Conservation (phyloP, 2,329 filamentous ascomycete genomes). For the Cladophialophora psammophila region DNA sequence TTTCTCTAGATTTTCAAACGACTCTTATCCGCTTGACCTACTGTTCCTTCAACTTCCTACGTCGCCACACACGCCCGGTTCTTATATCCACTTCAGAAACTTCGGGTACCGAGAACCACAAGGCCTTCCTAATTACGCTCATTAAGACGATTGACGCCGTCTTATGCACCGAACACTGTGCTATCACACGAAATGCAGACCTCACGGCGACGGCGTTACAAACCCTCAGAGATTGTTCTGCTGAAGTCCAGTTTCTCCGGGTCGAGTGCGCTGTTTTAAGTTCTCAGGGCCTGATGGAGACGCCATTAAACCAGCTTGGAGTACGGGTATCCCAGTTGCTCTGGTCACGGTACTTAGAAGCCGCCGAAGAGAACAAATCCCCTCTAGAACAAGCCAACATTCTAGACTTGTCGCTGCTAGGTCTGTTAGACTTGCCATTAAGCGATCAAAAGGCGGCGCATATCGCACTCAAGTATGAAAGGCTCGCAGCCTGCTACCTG, state of each 20-base stretch:
- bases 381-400: slow-evolving; percentile 48
- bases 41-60: slow-evolving; percentile 19
- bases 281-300: not conserved
- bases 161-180: slow-evolving; percentile 24
- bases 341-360: slow-evolving; percentile 56
- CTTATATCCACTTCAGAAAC: not conserved
- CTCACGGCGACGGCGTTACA: slow-evolving; percentile 11
- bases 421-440: slow-evolving; percentile 47
- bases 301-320: slow-evolving; percentile 22
- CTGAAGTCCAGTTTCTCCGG: slow-evolving; percentile 25
- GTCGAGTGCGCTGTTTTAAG: not conserved
- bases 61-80: not conserved
- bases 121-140: slow-evolving; percentile 21
- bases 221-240: slow-evolving; percentile 35
- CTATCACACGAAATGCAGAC: slow-evolving; percentile 12
- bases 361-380: slow-evolving; percentile 48
- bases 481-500: slow-evolving; percentile 51
- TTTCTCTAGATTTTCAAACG: not conserved
- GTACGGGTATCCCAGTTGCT: slow-evolving; percentile 54
- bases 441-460: slow-evolving; percentile 50
- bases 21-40: slow-evolving; percentile 16
- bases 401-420: slow-evolving; percentile 51
- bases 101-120: not conserved
- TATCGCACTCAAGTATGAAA: slow-evolving; percentile 54
- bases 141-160: slow-evolving; percentile 32